These are phyloP conservation scores for Leishmania tarentolae DNA, from an alignment of 208 protist genomes.

Conservation along the genomic window DNA sequence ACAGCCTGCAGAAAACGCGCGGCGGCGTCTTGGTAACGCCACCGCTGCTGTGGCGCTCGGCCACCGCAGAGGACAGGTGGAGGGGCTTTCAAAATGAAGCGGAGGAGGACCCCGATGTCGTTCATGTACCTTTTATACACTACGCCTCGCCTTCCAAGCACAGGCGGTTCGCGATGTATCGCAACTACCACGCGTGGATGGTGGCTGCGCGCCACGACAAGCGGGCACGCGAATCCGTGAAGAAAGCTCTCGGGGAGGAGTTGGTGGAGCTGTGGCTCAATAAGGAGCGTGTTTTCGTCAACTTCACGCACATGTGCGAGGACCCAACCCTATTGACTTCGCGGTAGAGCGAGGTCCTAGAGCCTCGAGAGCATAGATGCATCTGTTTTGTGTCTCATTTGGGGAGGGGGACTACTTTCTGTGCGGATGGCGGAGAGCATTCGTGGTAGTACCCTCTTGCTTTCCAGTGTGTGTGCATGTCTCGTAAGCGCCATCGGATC, in stretches of 20 bases:
- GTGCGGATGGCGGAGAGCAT: background rate
- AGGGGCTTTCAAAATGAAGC: constrained; percentile 14
- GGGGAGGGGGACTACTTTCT: too few relatives aligned
- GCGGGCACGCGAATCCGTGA: constrained; percentile 18
- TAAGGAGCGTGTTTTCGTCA: constrained; percentile 18
- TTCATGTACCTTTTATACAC: constrained; percentile 30
- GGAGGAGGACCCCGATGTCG: constrained; percentile 13
- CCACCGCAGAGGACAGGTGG: constrained; percentile 15
- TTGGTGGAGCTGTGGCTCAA: constrained; percentile 36
- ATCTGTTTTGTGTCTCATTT: background rate
- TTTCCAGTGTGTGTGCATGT: background rate
- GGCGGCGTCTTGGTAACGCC: constrained; percentile 22
- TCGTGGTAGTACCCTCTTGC: background rate
- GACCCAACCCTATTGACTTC: constrained; percentile 12
- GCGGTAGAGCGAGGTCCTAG: background rate
- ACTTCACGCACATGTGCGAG: constrained; percentile 28
- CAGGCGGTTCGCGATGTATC: constrained; percentile 20
- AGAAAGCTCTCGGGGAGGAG: constrained; percentile 17
- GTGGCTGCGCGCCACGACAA: constrained; percentile 33
- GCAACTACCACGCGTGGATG: constrained; percentile 32
- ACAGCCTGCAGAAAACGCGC: constrained; percentile 8
- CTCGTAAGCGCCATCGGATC: background rate
- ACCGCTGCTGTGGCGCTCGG: constrained; percentile 34
- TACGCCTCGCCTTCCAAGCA: constrained; percentile 32
- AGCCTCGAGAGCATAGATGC: background rate